Base-by-base conservation (phyloP, 306 rosid species). In the Cyamopsis tetragonoloba region DNA sequence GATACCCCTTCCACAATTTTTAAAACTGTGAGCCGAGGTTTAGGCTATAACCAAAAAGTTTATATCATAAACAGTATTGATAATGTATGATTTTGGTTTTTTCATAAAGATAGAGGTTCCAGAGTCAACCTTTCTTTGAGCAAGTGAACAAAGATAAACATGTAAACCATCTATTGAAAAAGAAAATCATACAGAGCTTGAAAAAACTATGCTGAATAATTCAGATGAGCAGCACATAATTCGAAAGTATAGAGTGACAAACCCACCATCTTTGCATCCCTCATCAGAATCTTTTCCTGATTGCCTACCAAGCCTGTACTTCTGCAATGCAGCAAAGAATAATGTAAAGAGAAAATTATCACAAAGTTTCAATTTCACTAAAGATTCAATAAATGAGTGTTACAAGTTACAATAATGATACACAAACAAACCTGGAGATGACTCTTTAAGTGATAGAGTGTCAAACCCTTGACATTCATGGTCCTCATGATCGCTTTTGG, bases 401-500 rank as follows among this genome's bases (percentile, higher is more conserved):
- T 22, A 43, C 50, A 54, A 19, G 22, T 42, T 22, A 43, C 50
- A 54, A 19, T 6, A 18, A 55, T 43, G 32, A 31, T 18, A 24
- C 6, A 12, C 55, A 62, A 55, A 56, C 35, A 39, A 77, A 70
- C 98, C 98, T 92, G 98, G 12, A 92, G 96, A 82, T 92, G 98
- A 72, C 98, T 92, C 89, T 92, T 92, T 46, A 92, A 81, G 75
- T 92, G 98, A 81, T 89, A 92, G 58, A 92, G 98, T 11, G 96
- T 92, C 73, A 92, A 83, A 42, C 98, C 98, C 88, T 92, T 92
- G 73, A 89, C 96, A 78, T 92, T 92, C 98, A 92, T 92, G 34
- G 96, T 92, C 78, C 98, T 88, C 98, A 92, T 81, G 50, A 92
- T 92, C 7, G 98, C 98, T 84, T 92, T 92, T 19, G 98, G 98